Evolutionary conservation across 495 filamentous ascomycete genomes (phyloP), one percentile per base, ranked within the genome.

Genomic region (Podospora pseudoanserina): DNA sequence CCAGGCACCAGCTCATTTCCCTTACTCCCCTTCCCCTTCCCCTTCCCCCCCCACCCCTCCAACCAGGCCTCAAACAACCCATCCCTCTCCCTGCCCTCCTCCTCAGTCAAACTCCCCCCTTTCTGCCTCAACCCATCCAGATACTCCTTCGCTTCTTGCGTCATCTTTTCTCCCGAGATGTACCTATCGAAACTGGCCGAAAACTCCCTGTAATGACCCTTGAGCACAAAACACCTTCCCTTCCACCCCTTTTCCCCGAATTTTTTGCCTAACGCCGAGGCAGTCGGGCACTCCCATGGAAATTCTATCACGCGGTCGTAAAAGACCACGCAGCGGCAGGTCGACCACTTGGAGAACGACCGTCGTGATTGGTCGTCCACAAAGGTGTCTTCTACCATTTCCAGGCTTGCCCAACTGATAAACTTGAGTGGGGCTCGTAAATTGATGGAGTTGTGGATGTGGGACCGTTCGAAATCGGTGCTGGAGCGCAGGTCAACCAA

Each of bases 201-300:
- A 68, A 84, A 82, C 65, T 84, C 82, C 59, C 78, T 76, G 68
- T 80, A 84, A 65, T 83, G 82, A 3, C 82, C 82, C 70, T 84
- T 84, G 28, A 84, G 77, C 32, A 84, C 74, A 59, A 82, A 84
- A 61, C 78, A 79, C 53, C 80, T 78, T 3, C 82, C 82, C 6
- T 68, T 65, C 81, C 81, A 84, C 20, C 78, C 79, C 66, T 80
- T 79, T 20, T 69, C 70, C 67, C 71, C 75, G 54, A 83, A 75
- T 49, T 80, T 81, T 59, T 75, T 70, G 60, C 75, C 75, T 6
- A 84, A 68, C 0, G 78, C 75, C 16, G 79, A 77, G 39, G 82
- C 82, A 15, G 76, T 73, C 11, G 81, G 82, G 55, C 80, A 81
- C 62, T 84, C 80, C 81, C 81, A 83, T 13, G 79, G 66, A 27